Percentiles rank a stretch among this genome's conserved stretches.
phyloP scores from a whole-genome alignment of 306 rosid genomes.

The Vigna mungo region DNA sequence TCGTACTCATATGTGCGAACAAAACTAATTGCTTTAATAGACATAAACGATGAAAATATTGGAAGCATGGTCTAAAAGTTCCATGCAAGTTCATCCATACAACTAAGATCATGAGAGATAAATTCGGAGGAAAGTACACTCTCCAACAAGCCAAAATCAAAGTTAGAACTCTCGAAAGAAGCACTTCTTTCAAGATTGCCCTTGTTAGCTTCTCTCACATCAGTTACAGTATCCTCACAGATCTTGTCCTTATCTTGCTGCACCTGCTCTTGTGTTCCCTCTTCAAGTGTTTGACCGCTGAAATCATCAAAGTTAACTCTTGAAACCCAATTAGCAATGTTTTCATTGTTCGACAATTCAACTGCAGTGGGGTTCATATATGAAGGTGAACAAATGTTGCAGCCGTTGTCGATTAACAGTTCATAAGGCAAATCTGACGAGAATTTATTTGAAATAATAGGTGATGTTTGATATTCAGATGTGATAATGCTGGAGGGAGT shows the following conservation, averaged over 20 bases:
- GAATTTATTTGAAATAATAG: conserved; percentile 21
- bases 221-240: conserved; percentile 39
- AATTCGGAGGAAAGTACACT: conserved; percentile 60
- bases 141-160: conserved; percentile 72
- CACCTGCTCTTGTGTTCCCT: conserved; percentile 34
- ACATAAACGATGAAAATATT: conserved; percentile 5
- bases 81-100: conserved; percentile 71
- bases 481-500: conserved; percentile 24
- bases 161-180: conserved; percentile 51
- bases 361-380: conserved; percentile 29
- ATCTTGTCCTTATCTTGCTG: conserved; percentile 47
- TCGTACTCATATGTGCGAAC: not conserved
- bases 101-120: conserved; percentile 53
- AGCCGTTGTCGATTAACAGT: conserved; percentile 23
- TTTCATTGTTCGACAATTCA: conserved; percentile 45
- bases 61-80: conserved; percentile 52
- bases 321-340: conserved; percentile 43
- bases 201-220: conserved; percentile 33
- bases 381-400: conserved; percentile 49
- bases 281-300: conserved; percentile 35
- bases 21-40: not conserved
- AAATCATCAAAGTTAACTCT: conserved; percentile 42
- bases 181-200: conserved; percentile 31
- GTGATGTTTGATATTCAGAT: conserved; percentile 42
- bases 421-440: conserved; percentile 34